These are phyloP conservation scores for Vanilla planifolia DNA, from an alignment of 106 monocot genomes.

Conservation along the genomic window DNA sequence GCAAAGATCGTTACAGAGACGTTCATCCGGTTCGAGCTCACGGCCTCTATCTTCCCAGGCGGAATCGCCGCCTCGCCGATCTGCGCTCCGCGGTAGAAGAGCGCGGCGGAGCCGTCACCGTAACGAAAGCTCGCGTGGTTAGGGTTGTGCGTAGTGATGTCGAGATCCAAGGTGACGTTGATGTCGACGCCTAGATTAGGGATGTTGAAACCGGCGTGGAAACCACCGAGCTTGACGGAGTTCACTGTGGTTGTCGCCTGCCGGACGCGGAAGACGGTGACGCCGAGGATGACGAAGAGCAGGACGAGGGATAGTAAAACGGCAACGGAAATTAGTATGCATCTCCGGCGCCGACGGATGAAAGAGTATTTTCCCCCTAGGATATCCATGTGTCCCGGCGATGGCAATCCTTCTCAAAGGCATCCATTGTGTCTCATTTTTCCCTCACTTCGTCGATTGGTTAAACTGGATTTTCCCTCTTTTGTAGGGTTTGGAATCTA, in stretches of 20 bases:
- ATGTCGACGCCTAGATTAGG: conserved; percentile 34
- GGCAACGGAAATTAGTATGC: conserved; percentile 12
- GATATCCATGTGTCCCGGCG: conserved; percentile 6
- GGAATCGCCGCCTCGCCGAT: conserved; percentile 65
- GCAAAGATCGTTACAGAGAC: conserved; percentile 46
- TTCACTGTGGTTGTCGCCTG: conserved; percentile 50
- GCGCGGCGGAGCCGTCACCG: conserved; percentile 31
- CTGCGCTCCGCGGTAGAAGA: conserved; percentile 49
- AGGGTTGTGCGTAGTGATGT: conserved; percentile 59
- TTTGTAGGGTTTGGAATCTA: no score
- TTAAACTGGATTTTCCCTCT: no score
- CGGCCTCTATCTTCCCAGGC: conserved; percentile 41
- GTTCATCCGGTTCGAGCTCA: conserved; percentile 21
- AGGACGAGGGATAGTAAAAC: conserved; percentile 22
- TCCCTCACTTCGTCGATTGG: no score
- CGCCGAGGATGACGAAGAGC: conserved; percentile 41
- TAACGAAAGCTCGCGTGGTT: conserved; percentile 58
- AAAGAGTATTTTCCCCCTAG: neutral
- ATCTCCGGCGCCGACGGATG: conserved; percentile 4
- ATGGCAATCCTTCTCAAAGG: no score
- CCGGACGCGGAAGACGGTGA: conserved; percentile 50
- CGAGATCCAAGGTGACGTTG: conserved; percentile 65
- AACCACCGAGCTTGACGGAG: conserved; percentile 42
- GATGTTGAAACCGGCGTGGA: conserved; percentile 29
- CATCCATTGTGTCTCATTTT: no score